phyloP scores from a whole-genome alignment of 2,329 filamentous ascomycete genomes.

The Stachybotrys chlorohalonatus region DNA sequence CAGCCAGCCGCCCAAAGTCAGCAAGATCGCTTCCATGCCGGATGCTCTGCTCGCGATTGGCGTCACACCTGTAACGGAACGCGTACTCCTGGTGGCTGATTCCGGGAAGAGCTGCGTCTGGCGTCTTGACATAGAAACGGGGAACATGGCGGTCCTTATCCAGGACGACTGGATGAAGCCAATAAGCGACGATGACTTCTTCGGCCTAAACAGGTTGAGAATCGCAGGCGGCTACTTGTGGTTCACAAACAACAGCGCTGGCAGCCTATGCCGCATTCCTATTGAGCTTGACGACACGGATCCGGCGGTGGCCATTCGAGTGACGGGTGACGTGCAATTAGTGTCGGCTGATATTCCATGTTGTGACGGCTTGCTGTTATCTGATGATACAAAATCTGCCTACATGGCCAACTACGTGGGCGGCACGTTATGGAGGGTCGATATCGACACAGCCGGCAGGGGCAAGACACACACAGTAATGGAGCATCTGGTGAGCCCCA shows the following conservation, averaged over 20 bases:
- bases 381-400: background rate
- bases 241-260: slow-evolving; percentile 4
- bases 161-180: slow-evolving; percentile 1
- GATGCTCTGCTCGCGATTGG: slow-evolving; percentile 2
- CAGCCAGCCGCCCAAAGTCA: background rate
- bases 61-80: slow-evolving; percentile 1
- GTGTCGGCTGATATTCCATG: background rate
- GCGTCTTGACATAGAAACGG: slow-evolving; percentile 1
- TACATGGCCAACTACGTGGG: slow-evolving; percentile 3
- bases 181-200: slow-evolving; percentile 2
- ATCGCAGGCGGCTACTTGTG: slow-evolving; percentile 2
- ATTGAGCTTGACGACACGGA: slow-evolving; percentile 1
- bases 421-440: slow-evolving; percentile 4
- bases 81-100: slow-evolving; percentile 1
- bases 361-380: slow-evolving; percentile 4
- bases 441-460: slow-evolving; percentile 1
- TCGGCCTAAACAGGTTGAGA: slow-evolving; percentile 6
- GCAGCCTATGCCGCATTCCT: slow-evolving; percentile 3
- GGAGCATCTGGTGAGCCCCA: slow-evolving; percentile 3
- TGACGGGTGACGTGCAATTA: background rate
- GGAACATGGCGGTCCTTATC: background rate
- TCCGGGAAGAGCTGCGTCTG: slow-evolving; percentile 1
- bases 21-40: slow-evolving; percentile 2
- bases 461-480: background rate
- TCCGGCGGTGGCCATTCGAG: background rate